A percentile compares a stretch with the other conserved stretches of the same genome.
Conservation (phyloP, 768 basidiomycete species). For the Rubroboletus satanas region DNA sequence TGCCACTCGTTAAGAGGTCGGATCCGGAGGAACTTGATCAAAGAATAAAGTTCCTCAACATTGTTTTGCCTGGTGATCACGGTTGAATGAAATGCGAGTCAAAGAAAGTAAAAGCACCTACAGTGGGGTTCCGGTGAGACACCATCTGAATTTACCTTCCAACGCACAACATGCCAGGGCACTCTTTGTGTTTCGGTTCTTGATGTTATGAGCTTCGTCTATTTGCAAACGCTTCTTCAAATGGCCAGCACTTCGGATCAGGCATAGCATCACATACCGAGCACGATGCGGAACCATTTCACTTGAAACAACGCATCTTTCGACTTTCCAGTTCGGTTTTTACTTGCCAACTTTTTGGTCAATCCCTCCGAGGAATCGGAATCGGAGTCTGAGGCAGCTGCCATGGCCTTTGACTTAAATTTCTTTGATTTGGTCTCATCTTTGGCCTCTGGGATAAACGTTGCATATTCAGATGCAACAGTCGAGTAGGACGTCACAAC, state of each 20-base stretch:
- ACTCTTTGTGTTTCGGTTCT: slow-evolving; percentile 76
- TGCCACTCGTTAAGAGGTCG: slow-evolving; percentile 78
- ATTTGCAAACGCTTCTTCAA: not conserved
- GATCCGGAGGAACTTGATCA: slow-evolving; percentile 84
- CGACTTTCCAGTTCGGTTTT: slow-evolving; percentile 42
- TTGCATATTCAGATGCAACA: slow-evolving; percentile 72
- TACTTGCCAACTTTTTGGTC: slow-evolving; percentile 36
- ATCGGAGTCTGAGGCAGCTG: slow-evolving; percentile 28
- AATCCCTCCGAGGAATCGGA: slow-evolving; percentile 40
- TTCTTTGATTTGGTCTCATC: slow-evolving; percentile 52
- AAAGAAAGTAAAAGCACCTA: slow-evolving; percentile 23
- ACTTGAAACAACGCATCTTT: slow-evolving; percentile 71
- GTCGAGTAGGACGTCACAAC: slow-evolving; percentile 88
- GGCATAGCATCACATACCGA: slow-evolving; percentile 48
- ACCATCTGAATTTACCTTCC: slow-evolving; percentile 81
- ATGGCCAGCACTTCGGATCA: not conserved
- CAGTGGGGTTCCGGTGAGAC: slow-evolving; percentile 82
- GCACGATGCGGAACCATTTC: slow-evolving; percentile 81
- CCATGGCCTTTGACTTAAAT: slow-evolving; percentile 31
- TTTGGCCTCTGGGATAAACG: slow-evolving; percentile 47
- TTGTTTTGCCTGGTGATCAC: slow-evolving; percentile 67
- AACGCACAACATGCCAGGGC: slow-evolving; percentile 77
- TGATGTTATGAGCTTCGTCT: slow-evolving; percentile 96
- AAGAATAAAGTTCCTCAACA: slow-evolving; percentile 83
- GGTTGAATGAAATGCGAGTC: not conserved